Base-by-base conservation (phyloP, 257 asterid genomes). In the Salvia miltiorrhiza region DNA sequence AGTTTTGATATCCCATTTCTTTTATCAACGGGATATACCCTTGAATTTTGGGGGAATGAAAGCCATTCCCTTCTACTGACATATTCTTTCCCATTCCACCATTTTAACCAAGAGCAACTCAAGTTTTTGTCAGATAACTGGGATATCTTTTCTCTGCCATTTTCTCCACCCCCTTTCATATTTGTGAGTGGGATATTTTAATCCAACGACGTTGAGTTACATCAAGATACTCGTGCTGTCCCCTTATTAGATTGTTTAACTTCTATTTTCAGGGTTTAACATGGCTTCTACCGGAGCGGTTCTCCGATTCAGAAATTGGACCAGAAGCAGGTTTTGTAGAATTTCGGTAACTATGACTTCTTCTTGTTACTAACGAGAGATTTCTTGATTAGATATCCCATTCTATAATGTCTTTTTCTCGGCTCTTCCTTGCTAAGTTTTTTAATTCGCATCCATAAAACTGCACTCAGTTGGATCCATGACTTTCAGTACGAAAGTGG, bases 261-360 rank as follows among this genome's bases (percentile, higher is more conserved):
- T 57, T 75, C n/a, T 66, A 43, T 69, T 39, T 65, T 23, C 88
- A 93, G 98, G 98, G 98, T 63, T 83, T 93, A 81, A 93, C 98
- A 35, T 93, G 98, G 98, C 87, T 93, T 78, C 97, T 93, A 61
- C 98, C 98, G 0, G 98, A 93, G 76, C 83, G 97, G 55, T 93
- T 93, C 83, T 88, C 96, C n/a, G 90, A 89, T 19, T 93, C 98
- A 66, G 99, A 94, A 81, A 91, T 91, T 39, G 99, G 96, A 56
- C 97, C 97, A 73, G 99, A 94, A 91, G 96, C 95, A 88, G 99
- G 97, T 90, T 81, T 87, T 87, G 94, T 94, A 88, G 82, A 82
- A 79, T 77, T 90, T 93, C 77, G 97, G 98, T 90, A 90, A 90
- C 95, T 82, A 68, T 84, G 85, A 74, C 89, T 87, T 89, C 88